Conservation (phyloP, 768 basidiomycete genomes). For the Gymnopilus dilepis region DNA sequence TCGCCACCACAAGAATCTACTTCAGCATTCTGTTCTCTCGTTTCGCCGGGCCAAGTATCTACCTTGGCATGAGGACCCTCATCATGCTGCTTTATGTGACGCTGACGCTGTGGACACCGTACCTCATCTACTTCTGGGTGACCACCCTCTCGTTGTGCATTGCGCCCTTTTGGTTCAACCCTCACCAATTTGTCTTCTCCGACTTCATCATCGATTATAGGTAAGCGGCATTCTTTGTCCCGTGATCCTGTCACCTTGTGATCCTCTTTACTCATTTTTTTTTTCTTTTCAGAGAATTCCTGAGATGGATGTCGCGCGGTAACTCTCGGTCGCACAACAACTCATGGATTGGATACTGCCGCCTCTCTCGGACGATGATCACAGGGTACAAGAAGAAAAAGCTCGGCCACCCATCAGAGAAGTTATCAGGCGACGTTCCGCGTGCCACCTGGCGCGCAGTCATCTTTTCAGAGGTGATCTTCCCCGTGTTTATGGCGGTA, state of each 20-base stretch:
- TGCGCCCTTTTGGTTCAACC: constrained; percentile 98
- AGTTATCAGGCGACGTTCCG: constrained; percentile 93
- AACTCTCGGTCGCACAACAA: constrained; percentile 97
- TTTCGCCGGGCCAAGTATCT: constrained; percentile 98
- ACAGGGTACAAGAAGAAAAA: constrained; percentile 99
- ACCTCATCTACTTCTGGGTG: constrained; percentile 97
- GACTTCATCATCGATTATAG: constrained; percentile 97
- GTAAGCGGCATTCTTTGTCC: constrained; percentile 43
- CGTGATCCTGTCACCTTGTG: not conserved
- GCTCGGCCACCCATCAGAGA: constrained; percentile 96
- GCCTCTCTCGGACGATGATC: constrained; percentile 96
- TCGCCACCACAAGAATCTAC: constrained; percentile 93
- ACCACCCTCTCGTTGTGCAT: constrained; percentile 91
- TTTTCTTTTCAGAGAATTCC: constrained; percentile 74
- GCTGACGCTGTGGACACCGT: constrained; percentile 88
- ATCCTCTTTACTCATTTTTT: constrained; percentile 13
- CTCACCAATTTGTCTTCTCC: constrained; percentile 97
- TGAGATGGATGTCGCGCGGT: constrained; percentile 99
- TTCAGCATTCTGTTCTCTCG: constrained; percentile 97
- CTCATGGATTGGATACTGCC: constrained; percentile 99
- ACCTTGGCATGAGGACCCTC: constrained; percentile 92
- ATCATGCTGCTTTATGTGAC: constrained; percentile 95
- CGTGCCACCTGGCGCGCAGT: constrained; percentile 93
- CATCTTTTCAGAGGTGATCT: constrained; percentile 84
- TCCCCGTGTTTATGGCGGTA: constrained; percentile 84